phyloP scores from a whole-genome alignment of 345 rosid genomes.

The Salix udensis region DNA sequence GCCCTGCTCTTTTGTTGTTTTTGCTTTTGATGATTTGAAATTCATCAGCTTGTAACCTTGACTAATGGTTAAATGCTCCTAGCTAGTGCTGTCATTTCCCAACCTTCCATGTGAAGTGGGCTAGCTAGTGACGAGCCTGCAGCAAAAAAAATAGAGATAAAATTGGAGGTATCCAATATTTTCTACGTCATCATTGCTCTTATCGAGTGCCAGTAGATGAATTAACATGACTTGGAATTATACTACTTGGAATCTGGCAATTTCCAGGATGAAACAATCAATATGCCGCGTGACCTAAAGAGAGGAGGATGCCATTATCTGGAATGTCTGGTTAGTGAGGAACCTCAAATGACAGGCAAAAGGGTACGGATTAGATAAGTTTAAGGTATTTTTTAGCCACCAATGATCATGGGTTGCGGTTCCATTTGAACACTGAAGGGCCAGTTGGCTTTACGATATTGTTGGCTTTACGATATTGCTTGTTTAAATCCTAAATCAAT shows the following conservation, averaged over 20 bases:
- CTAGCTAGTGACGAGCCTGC: neutral
- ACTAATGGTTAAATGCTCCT: neutral
- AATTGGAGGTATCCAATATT: neutral
- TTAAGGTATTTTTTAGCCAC: neutral
- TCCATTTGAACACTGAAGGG: constrained; percentile 3
- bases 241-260: neutral
- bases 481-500: too few relatives aligned
- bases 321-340: constrained; percentile 3
- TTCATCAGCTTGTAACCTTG: neutral
- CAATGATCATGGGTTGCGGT: neutral
- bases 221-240: neutral
- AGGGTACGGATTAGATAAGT: constrained; percentile 1
- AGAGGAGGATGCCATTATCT: neutral
- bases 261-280: neutral
- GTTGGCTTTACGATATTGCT: neutral
- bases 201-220: neutral
- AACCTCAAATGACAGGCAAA: constrained; percentile 1
- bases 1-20: neutral
- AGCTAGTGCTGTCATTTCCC: neutral
- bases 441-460: neutral
- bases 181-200: neutral
- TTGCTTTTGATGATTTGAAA: neutral
- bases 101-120: neutral
- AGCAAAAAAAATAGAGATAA: neutral
- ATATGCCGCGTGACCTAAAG: neutral